Evolutionary conservation across 345 rosid species (phyloP).

Genomic region (Melaleuca alternifolia): DNA sequence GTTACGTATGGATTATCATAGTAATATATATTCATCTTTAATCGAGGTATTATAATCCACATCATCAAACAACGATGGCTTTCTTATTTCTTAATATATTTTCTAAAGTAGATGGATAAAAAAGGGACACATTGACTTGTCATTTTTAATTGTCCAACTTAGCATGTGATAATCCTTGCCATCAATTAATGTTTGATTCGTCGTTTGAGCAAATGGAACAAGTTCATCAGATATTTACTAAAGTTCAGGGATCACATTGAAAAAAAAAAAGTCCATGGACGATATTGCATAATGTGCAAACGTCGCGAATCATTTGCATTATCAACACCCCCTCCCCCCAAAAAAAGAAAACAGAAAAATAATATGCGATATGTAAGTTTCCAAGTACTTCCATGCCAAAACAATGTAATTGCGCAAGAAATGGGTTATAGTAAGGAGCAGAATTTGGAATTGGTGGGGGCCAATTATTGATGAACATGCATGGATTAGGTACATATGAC

Average conservation of each 20-base stretch:
- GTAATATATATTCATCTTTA: background rate
- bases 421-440: background rate
- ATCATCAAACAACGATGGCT: background rate
- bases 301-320: background rate
- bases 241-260: accelerated
- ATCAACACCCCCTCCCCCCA: background rate
- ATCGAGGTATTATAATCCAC: accelerated
- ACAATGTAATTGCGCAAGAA: background rate
- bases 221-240: background rate
- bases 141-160: background rate
- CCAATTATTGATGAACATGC: background rate
- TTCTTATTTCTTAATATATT: background rate
- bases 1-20: background rate
- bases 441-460: background rate
- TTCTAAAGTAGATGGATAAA: background rate
- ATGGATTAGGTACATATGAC: background rate
- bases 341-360: background rate
- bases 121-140: background rate
- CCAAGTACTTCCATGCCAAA: background rate
- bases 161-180: background rate
- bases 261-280: background rate
- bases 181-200: too few relatives aligned
- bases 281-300: background rate
- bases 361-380: background rate
- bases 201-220: background rate